phyloP scores from a whole-genome alignment of 2,329 filamentous ascomycete species.

The Colletotrichum shisoi region DNA sequence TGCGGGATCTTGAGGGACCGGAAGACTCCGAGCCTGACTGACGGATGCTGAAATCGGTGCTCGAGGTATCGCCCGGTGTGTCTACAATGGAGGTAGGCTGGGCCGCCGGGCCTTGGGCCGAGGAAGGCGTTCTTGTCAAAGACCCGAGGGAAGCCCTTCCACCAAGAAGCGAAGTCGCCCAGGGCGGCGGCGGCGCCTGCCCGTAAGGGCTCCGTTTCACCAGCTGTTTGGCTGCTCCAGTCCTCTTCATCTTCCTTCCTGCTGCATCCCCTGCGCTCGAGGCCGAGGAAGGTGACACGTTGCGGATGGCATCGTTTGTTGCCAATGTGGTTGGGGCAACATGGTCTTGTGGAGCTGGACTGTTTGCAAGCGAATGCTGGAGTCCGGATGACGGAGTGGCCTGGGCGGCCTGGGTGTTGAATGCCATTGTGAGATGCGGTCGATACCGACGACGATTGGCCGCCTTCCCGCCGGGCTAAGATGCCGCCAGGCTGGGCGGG shows the following conservation, averaged over 20 bases:
- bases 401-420: constrained; percentile 8
- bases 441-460: constrained; percentile 1
- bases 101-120: neutral
- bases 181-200: constrained; percentile 24
- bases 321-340: neutral
- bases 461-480: neutral
- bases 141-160: neutral
- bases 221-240: constrained; percentile 18
- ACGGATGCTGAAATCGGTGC: neutral
- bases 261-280: constrained; percentile 23
- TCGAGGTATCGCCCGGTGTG: too few relatives aligned
- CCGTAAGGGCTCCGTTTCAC: constrained; percentile 13
- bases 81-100: too few relatives aligned
- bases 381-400: constrained; percentile 5
- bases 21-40: neutral
- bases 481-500: neutral
- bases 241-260: constrained; percentile 33
- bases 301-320: constrained; percentile 7
- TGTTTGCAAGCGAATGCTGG: neutral
- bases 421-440: constrained; percentile 12
- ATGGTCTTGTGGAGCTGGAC: neutral
- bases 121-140: neutral
- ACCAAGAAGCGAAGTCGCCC: constrained; percentile 23
- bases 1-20: neutral
- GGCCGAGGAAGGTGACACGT: constrained; percentile 13